Base-by-base conservation (phyloP, 202 grass and related monocot species). In the Saccharum hybrid region DNA sequence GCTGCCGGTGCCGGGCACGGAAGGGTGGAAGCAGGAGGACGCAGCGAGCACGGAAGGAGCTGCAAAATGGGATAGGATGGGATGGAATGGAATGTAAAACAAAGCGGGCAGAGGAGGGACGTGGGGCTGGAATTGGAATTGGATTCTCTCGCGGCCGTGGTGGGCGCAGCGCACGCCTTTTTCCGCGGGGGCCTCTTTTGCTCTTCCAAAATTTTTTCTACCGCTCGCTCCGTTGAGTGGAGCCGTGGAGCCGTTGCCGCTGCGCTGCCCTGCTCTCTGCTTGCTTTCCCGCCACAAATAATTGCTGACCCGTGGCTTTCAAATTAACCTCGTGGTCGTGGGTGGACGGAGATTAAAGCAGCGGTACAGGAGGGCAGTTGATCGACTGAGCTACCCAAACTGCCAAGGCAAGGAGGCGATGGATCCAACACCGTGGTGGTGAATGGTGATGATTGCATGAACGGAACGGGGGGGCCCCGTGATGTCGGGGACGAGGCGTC, bases 281-380 rank as follows among this genome's bases (percentile, higher is more conserved):
- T 73, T 73, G 71, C 42, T 73, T 82, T 82, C 80, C 80, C 80
- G 80, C 68, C 80, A 73, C 80, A 49, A 73, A 82, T 82, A 72
- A 72, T 63, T 15, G 68, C 37, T 2, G 67, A 15, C 34, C 22
- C 10, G 43, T 54, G 43, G 19, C 18, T 80, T 80, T 68, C 48
- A 31, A 70, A 52, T 39, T 38, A 28, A 62, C 56, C 66, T 43
- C 66, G 66, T 38, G 16, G 51, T 31, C 66, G 41, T 41, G 6
- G n/a, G 48, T 51, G 48, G 48, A 51, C 48, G 48, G 1, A 51
- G 15, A 51, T 51, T 52, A 52, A 52, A 52, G 49, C 49, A 52
- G 49, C 46, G 39, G 39, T 40, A 28, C 28, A 28, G 38, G 38
- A 40, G 46, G 3, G 46, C 46, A 49, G 14, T 49, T 49, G 49